These are phyloP conservation scores for Daldinia childiae DNA, from an alignment of 495 filamentous ascomycete genomes.

Conservation along the genomic window DNA sequence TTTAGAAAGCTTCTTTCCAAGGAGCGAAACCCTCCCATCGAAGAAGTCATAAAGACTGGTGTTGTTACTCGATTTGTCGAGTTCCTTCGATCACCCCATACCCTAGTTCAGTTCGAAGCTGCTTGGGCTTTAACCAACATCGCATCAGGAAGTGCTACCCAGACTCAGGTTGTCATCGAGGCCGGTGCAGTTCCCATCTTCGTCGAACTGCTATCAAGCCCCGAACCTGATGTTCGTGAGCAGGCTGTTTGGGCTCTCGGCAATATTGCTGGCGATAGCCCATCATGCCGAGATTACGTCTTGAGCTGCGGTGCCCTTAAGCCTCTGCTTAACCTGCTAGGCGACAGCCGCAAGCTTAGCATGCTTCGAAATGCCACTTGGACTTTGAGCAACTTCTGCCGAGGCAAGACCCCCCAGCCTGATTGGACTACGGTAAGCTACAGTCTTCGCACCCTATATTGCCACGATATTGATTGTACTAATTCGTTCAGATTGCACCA, in stretches of 20 bases:
- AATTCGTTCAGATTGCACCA: constrained; percentile 79
- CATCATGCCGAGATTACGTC: constrained; percentile 95
- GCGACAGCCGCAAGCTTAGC: constrained; percentile 97
- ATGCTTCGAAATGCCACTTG: constrained; percentile 99
- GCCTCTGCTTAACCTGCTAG: constrained; percentile 86
- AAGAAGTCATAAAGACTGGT: constrained; percentile 98
- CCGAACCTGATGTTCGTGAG: constrained; percentile 97
- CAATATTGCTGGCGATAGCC: constrained; percentile 99
- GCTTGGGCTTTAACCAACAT: constrained; percentile 99
- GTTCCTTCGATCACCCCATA: constrained; percentile 98
- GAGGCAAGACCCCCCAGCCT: constrained; percentile 98
- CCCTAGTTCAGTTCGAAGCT: constrained; percentile 98
- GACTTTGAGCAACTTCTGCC: constrained; percentile 99
- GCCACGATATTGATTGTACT: constrained; percentile 10
- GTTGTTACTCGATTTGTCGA: constrained; percentile 97
- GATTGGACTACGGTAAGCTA: constrained; percentile 92
- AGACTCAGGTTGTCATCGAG: constrained; percentile 99
- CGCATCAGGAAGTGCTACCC: constrained; percentile 93
- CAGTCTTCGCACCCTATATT: constrained; percentile 1
- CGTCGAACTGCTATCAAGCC: constrained; percentile 92
- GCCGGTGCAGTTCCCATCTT: constrained; percentile 99
- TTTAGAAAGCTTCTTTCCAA: constrained; percentile 98
- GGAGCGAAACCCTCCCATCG: constrained; percentile 98
- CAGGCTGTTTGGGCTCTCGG: constrained; percentile 99
- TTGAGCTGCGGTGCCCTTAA: constrained; percentile 87